Conservation (phyloP, 768 basidiomycete genomes). For the Podaxis sp. region DNA sequence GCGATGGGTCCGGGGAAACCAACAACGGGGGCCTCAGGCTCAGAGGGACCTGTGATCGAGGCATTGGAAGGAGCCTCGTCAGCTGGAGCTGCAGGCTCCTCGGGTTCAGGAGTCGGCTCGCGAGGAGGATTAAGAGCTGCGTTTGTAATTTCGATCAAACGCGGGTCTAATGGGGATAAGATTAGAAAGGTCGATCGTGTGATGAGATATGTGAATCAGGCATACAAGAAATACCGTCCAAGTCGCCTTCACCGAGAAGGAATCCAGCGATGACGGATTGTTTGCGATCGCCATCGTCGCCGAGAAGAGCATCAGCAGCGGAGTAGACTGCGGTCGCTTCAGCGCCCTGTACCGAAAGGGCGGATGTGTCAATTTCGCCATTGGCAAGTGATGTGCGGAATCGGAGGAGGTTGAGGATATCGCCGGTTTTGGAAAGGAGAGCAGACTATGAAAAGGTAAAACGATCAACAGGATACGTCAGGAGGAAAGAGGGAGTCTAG, state of each 20-base stretch:
- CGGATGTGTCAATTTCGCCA: constrained; percentile 42
- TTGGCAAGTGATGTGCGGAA: constrained; percentile 50
- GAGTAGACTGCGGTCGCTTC: constrained; percentile 59
- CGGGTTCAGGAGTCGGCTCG: constrained; percentile 36
- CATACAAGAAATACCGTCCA: constrained; percentile 67
- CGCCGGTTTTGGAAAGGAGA: constrained; percentile 41
- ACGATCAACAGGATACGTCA: not conserved
- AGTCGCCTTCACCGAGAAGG: constrained; percentile 56
- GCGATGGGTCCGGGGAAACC: constrained; percentile 40
- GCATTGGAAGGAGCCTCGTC: constrained; percentile 18
- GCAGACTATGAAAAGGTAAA: constrained; percentile 36
- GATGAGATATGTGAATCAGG: constrained; percentile 16
- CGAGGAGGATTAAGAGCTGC: constrained; percentile 52
- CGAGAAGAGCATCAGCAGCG: constrained; percentile 53
- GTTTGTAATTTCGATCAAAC: constrained; percentile 57
- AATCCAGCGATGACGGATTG: constrained; percentile 53
- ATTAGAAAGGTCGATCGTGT: constrained; percentile 11
- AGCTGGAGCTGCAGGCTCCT: constrained; percentile 22
- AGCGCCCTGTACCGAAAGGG: constrained; percentile 42
- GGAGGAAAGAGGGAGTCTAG: constrained; percentile 13
- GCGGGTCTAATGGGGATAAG: constrained; percentile 47
- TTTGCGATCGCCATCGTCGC: constrained; percentile 53
- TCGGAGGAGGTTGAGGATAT: constrained; percentile 60
- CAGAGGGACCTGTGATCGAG: constrained; percentile 16
- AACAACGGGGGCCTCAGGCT: constrained; percentile 34